Base-by-base conservation (phyloP, 495 filamentous ascomycete genomes). In the Xylaria sp. region DNA sequence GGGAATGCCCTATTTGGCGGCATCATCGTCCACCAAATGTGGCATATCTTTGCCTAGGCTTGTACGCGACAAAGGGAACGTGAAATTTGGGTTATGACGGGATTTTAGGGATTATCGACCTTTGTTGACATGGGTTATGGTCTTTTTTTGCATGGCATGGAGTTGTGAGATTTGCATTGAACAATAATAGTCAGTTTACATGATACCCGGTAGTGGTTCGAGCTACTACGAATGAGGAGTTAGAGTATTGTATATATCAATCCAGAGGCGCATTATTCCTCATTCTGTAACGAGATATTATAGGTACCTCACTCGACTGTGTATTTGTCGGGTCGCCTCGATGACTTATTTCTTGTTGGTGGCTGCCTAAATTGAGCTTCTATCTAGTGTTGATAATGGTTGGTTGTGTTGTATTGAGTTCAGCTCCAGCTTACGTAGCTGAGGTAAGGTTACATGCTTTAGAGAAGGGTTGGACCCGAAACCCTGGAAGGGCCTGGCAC, bases 11-110 rank as follows among this genome's bases (percentile, higher is more conserved):
- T 77, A 29, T 76, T 77, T 57, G 72, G 73, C 24, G 58, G 58
- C 19, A 72, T 73, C 44, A 73, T 79, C 21, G 53, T 73, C 70
- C 77, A 79, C 66, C 77, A 79, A 29, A 55, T 76, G 43, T 74
- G 71, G 75, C 77, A 79, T 59, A 61, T 72, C 1, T 73, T 79
- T 62, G 43, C 58, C 5, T 70, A 14, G 63, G 37, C 24, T 44
- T 46, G 24, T 50, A 21, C n/a, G 59, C 57, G 1, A n/a, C 19
- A 17, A 15, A 21, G 4, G n/a, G 6, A 46, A 33, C 52, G 31
- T 29, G 29, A 1, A 15, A 53, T 41, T 40, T 12, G 14, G 21
- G 48, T 50, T 43, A 21, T 24, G 11, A 44, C 17, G 35, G n/a
- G 11, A 33, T 19, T 24, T 50, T 12, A 41, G 29, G n/a, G 31